Evolutionary conservation across 2,329 filamentous ascomycete species (phyloP).

Genomic region (Pleoardoris graminearum): DNA sequence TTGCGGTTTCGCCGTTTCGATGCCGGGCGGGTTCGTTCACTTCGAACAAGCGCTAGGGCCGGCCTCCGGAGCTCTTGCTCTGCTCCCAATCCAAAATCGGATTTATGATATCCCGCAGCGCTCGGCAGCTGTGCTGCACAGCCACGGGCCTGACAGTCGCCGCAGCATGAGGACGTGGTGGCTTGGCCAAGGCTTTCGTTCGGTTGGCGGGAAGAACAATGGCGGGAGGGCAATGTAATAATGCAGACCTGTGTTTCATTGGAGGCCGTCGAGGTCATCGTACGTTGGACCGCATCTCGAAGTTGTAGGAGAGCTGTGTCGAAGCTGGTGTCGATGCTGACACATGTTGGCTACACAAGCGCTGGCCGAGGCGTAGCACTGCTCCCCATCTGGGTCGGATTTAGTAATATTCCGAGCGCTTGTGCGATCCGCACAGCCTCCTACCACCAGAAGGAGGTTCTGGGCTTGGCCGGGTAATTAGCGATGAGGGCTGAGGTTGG

Average conservation of each 20-base stretch:
- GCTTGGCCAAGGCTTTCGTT: not conserved
- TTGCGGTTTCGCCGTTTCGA: not conserved
- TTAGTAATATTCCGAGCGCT: not conserved
- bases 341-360: not conserved
- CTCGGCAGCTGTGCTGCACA: conserved; percentile 14
- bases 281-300: not conserved
- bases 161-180: not conserved
- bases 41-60: conserved; percentile 12
- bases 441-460: not conserved
- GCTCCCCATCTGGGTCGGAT: not conserved
- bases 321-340: not conserved
- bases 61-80: no score
- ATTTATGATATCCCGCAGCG: conserved; percentile 18
- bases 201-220: not conserved
- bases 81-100: conserved; percentile 11
- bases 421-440: not conserved
- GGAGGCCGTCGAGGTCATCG: not conserved
- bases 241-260: not conserved
- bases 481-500: not conserved
- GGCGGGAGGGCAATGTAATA: not conserved
- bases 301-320: not conserved
- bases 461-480: not conserved
- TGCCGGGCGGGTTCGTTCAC: conserved; percentile 3
- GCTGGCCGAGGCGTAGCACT: not conserved
- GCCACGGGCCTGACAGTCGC: conserved; percentile 8